Conservation (phyloP, 495 filamentous ascomycete species). For the Zalerion maritima region DNA sequence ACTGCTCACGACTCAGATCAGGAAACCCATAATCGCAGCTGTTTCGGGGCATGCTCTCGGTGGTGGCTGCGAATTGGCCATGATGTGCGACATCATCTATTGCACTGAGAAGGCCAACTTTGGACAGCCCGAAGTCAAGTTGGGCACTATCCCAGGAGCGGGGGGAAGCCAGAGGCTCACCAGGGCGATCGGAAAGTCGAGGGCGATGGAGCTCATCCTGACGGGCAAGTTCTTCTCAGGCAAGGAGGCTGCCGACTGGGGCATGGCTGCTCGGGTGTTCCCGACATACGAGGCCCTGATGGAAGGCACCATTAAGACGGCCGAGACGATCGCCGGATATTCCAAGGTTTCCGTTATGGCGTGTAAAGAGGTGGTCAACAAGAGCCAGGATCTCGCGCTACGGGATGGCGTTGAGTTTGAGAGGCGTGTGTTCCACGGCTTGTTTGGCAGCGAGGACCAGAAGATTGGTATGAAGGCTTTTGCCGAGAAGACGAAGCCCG, state of each 20-base stretch:
- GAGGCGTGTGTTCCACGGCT: slow-evolving; percentile 73
- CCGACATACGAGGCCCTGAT: slow-evolving; percentile 70
- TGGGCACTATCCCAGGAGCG: slow-evolving; percentile 83
- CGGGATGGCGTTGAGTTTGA: slow-evolving; percentile 91
- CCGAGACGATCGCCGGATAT: slow-evolving; percentile 75
- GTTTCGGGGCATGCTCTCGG: slow-evolving; percentile 90
- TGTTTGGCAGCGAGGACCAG: slow-evolving; percentile 91
- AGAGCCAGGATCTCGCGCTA: slow-evolving; percentile 77
- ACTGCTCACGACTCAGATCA: slow-evolving; percentile 58
- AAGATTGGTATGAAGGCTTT: slow-evolving; percentile 97
- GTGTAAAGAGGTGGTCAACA: slow-evolving; percentile 96
- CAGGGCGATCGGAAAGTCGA: slow-evolving; percentile 70
- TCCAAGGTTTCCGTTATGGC: slow-evolving; percentile 69
- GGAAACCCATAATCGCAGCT: slow-evolving; percentile 85
- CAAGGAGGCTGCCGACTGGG: slow-evolving; percentile 76
- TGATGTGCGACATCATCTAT: slow-evolving; percentile 94
- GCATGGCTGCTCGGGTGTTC: slow-evolving; percentile 71
- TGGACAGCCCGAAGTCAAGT: slow-evolving; percentile 91
- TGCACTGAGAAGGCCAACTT: slow-evolving; percentile 71
- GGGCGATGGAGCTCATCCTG: slow-evolving; percentile 87
- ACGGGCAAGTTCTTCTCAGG: slow-evolving; percentile 74
- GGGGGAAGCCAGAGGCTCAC: slow-evolving; percentile 87
- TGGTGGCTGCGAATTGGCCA: slow-evolving; percentile 91
- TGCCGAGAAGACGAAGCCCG: slow-evolving; percentile 81
- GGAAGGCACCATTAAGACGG: slow-evolving; percentile 61